A percentile compares a stretch with the other conserved stretches of the same genome.
These are phyloP conservation scores for Capsicum pubescens DNA, from an alignment of 257 asterid species.

Conservation along the genomic window DNA sequence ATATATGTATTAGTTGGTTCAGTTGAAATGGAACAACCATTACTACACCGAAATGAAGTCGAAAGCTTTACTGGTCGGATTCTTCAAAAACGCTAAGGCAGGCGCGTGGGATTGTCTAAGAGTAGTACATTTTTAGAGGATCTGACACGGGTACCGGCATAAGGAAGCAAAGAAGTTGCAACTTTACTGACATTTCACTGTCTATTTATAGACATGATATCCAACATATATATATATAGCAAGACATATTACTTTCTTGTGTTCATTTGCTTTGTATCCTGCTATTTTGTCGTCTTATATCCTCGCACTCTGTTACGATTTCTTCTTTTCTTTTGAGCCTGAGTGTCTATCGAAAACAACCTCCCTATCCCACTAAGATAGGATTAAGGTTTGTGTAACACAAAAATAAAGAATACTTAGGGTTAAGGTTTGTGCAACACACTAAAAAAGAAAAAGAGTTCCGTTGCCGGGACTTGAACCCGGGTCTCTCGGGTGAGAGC, in stretches of 20 bases:
- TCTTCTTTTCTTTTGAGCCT: too few species aligned
- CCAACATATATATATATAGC: not conserved
- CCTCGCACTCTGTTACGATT: too few species aligned
- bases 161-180: not conserved
- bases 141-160: not conserved
- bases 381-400: too few species aligned
- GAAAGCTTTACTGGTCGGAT: not conserved
- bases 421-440: too few species aligned
- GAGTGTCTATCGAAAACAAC: too few species aligned
- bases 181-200: not conserved
- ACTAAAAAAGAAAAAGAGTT: not conserved
- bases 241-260: too few species aligned
- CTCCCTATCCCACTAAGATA: too few species aligned
- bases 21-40: constrained; percentile 8
- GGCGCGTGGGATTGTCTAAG: not conserved
- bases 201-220: not conserved
- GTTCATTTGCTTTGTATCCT: too few species aligned
- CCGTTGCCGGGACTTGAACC: constrained; percentile 91
- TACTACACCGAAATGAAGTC: constrained; percentile 7
- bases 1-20: not conserved
- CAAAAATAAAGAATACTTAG: too few species aligned
- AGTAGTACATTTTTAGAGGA: not conserved
- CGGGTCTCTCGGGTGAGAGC: constrained; percentile 98
- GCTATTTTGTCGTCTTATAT: too few species aligned
- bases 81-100: not conserved